These are phyloP conservation scores for Oidiodendron maius DNA, from an alignment of 495 filamentous ascomycete species.

Conservation along the genomic window DNA sequence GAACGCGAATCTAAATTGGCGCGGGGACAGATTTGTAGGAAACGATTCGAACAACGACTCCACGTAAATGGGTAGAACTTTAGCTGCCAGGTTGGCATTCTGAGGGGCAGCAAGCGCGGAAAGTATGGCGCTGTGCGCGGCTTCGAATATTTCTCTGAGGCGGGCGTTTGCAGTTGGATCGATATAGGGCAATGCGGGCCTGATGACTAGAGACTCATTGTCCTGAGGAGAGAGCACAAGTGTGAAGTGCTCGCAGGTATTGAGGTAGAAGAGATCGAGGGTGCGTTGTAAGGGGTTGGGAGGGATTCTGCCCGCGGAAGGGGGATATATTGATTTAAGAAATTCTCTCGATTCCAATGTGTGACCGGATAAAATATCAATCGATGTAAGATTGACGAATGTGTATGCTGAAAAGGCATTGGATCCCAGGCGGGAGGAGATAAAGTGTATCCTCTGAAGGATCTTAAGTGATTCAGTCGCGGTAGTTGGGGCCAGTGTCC, in stretches of 20 bases:
- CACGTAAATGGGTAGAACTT: slow-evolving; percentile 79
- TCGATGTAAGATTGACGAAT: slow-evolving; percentile 82
- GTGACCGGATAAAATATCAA: slow-evolving; percentile 78
- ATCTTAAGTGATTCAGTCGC: slow-evolving; percentile 72
- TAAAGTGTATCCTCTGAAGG: slow-evolving; percentile 81
- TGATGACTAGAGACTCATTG: slow-evolving; percentile 68
- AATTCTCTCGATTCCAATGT: slow-evolving; percentile 65
- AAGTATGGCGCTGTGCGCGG: slow-evolving; percentile 83
- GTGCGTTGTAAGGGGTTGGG: slow-evolving; percentile 69
- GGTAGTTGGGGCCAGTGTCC: slow-evolving; percentile 57
- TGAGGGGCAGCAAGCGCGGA: slow-evolving; percentile 75
- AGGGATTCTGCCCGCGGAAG: slow-evolving; percentile 58
- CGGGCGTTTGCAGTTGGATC: slow-evolving; percentile 54
- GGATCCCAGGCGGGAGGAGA: slow-evolving; percentile 71
- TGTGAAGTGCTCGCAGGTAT: slow-evolving; percentile 81
- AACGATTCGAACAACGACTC: slow-evolving; percentile 80
- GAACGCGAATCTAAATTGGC: slow-evolving; percentile 92
- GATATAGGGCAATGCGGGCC: slow-evolving; percentile 73
- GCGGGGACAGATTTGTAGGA: slow-evolving; percentile 71
- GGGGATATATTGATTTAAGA: slow-evolving; percentile 56
- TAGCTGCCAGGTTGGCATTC: slow-evolving; percentile 63
- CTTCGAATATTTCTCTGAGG: slow-evolving; percentile 78
- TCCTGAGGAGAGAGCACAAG: slow-evolving; percentile 55
- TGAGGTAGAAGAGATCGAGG: slow-evolving; percentile 87
- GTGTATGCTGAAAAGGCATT: slow-evolving; percentile 68